Evolutionary conservation across 371 early-diverging fungal species (phyloP), one percentile per base, ranked within the genome.

Genomic region (Cokeromyces recurvatus): DNA sequence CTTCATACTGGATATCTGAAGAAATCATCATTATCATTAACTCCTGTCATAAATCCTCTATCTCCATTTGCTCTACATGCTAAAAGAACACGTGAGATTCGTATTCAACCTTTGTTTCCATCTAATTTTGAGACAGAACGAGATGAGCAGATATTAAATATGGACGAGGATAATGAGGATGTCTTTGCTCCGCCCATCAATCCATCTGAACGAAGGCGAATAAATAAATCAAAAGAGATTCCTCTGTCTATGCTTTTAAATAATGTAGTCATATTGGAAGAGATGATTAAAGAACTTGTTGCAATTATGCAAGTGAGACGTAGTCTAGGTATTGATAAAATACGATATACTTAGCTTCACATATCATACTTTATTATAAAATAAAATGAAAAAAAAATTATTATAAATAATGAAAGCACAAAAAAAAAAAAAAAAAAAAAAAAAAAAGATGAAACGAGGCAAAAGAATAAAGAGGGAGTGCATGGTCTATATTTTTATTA

Each of bases 231-330:
- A 42, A 85, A 71, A 19, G 70, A 63, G 36, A 85, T 78, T 46
- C 68, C 71, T 7, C 53, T 89, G 24, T 81, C 83, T 16, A 82
- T 82, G 62, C 52, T 89, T 23, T 57, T 89, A 11, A 92, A 91
- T 53, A 95, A 95, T 62, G 88, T 92, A 14, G 84, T 96, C 14
- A 88, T 94, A 22, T 52, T 96, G 44, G 91, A 96, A 53, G 97
- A 96, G 68, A 77, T 84, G 4, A 84, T 89, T 25, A 94, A 94
- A 57, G 97, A 96, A 57, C 62, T 94, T 8, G 79, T 95, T 6
- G 90, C 93, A 12, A 74, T 87, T 17, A 70, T 94, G 47, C 89
- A 90, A 59, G 87, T 88, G 20, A 81, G 90, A 22, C 67, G 87
- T 45, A 85, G 85, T 48, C 57, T 81, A 32, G 90, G 91, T n/a